phyloP scores from a whole-genome alignment of 148 eudicot species.

The Chenopodium berlandieri region DNA sequence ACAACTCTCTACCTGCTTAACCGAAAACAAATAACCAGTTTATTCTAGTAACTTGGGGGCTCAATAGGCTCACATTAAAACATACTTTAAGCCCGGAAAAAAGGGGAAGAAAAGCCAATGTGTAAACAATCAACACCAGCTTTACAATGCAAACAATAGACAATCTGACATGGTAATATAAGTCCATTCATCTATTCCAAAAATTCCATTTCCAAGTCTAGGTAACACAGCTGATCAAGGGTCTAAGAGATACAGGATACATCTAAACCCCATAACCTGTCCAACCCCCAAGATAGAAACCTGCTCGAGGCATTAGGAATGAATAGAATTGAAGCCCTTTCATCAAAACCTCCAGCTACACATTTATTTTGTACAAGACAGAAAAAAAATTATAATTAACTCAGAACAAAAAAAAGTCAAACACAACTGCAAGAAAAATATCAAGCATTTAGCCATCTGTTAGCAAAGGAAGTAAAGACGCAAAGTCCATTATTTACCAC shows the following conservation, averaged over 20 bases:
- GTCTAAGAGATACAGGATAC: not conserved
- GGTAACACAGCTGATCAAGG: not conserved
- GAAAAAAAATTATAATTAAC: not conserved
- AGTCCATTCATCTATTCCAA: not conserved
- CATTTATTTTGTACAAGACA: not conserved
- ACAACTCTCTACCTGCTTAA: slow-evolving; percentile 67
- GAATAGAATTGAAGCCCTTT: not conserved
- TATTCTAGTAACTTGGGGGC: not conserved
- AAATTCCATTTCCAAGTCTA: not conserved
- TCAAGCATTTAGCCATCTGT: not conserved
- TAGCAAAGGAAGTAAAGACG: not conserved
- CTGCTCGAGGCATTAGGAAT: not conserved
- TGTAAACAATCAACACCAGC: not conserved
- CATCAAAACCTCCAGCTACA: not conserved
- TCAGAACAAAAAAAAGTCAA: not conserved
- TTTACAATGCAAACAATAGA: not conserved
- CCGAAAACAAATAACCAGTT: slow-evolving; percentile 13
- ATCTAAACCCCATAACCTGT: not conserved
- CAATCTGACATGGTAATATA: not conserved
- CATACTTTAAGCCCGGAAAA: not conserved
- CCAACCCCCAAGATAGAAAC: not conserved
- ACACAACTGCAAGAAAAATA: not conserved
- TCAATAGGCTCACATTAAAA: not conserved
- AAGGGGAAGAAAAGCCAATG: not conserved
- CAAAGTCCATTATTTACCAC: slow-evolving; percentile 43